Percentiles rank a stretch among this genome's conserved stretches.
phyloP scores from a whole-genome alignment of 1,284 basidiomycete species.

The Trametes pubescens region DNA sequence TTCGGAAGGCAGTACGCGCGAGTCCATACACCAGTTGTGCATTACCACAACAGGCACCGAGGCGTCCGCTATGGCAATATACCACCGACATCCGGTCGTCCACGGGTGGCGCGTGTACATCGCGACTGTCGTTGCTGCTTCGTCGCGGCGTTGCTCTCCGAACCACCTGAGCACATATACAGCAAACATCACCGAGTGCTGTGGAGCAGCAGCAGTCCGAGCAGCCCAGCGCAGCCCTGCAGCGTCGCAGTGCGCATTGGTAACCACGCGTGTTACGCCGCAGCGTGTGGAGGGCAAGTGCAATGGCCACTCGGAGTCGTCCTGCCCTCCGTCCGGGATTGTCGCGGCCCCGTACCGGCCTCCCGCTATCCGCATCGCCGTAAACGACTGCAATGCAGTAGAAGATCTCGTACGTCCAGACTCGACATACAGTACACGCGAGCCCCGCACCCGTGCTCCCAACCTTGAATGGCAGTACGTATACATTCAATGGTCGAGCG shows the following conservation, averaged over 20 bases:
- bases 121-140: not conserved
- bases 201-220: constrained; percentile 2
- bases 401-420: no score
- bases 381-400: not conserved
- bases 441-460: not conserved
- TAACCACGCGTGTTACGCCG: not conserved
- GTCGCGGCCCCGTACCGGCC: constrained; percentile 11
- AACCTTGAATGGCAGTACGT: no score
- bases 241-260: not conserved
- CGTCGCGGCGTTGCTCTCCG: constrained; percentile 4
- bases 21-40: no score
- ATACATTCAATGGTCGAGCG: not conserved
- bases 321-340: not conserved
- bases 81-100: no score
- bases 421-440: no score
- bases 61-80: no score
- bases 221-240: constrained; percentile 2
- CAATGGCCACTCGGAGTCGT: not conserved
- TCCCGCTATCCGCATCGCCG: not conserved
- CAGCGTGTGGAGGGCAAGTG: not conserved
- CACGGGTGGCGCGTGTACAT: not conserved
- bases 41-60: no score
- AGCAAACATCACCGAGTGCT: not conserved
- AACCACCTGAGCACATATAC: not conserved
- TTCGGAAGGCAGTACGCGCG: no score